These are phyloP conservation scores for Populus ilicifolia DNA, from an alignment of 345 rosid species.

Conservation along the genomic window DNA sequence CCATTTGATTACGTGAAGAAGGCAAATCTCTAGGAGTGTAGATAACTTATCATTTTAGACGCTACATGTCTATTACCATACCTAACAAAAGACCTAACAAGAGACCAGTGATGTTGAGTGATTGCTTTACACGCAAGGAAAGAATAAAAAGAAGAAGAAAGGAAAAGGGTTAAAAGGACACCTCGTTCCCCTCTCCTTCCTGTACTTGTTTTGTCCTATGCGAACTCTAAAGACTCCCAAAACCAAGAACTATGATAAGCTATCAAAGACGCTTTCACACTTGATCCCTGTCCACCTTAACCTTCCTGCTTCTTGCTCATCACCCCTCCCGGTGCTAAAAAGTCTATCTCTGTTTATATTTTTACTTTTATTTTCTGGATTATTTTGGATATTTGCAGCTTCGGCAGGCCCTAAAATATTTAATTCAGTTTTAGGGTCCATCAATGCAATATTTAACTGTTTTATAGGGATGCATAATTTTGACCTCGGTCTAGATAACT, in stretches of 20 bases:
- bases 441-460: not conserved
- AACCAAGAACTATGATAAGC: not conserved
- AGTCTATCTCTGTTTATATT: not conserved
- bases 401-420: not conserved
- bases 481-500: no score
- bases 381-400: not conserved
- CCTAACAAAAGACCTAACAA: not conserved
- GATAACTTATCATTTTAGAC: conserved; percentile 7
- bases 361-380: not conserved
- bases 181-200: not conserved
- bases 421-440: not conserved
- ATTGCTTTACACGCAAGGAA: not conserved
- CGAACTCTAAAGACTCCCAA: not conserved
- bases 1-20: no score
- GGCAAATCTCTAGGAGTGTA: no score
- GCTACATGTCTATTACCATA: not conserved
- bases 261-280: not conserved
- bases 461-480: not conserved
- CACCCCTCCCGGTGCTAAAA: not conserved
- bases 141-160: not conserved
- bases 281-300: not conserved
- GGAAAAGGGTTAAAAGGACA: not conserved
- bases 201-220: not conserved
- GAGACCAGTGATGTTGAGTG: not conserved
- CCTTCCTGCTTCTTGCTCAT: not conserved